Conservation (phyloP, 1,284 basidiomycete species). For the Ustilago crameri region DNA sequence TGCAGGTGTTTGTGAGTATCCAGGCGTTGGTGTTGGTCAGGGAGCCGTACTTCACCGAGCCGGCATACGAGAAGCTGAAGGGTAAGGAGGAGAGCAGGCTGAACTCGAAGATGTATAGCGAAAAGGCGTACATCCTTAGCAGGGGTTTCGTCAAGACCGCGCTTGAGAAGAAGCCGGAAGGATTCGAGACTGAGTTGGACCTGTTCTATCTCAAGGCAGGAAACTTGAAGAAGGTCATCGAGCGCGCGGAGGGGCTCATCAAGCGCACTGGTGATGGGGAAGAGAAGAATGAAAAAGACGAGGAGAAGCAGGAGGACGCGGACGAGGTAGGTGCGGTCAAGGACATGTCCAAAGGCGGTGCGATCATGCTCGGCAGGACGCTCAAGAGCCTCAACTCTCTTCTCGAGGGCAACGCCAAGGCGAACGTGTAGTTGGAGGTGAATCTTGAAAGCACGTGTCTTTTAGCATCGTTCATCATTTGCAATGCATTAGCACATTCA, state of each 20-base stretch:
- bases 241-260: constrained; percentile 17
- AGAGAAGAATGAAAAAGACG: background rate
- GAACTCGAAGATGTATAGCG: constrained; percentile 80
- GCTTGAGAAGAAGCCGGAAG: constrained; percentile 79
- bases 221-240: constrained; percentile 27
- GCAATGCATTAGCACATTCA: too few relatives aligned
- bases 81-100: constrained; percentile 86
- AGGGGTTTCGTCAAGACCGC: constrained; percentile 87
- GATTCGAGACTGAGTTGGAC: constrained; percentile 78
- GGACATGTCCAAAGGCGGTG: constrained; percentile 42
- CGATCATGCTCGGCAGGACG: constrained; percentile 39
- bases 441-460: too few relatives aligned
- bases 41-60: constrained; percentile 75
- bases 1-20: constrained; percentile 92
- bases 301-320: constrained; percentile 32
- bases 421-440: background rate
- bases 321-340: constrained; percentile 63
- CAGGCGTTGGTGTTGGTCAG: constrained; percentile 91
- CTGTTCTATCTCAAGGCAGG: constrained; percentile 74
- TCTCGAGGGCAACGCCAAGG: background rate
- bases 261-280: background rate
- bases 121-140: constrained; percentile 91
- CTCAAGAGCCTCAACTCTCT: constrained; percentile 13
- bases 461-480: too few relatives aligned
- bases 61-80: constrained; percentile 46